These are phyloP conservation scores for Podaxis carcinomalis DNA, from an alignment of 768 basidiomycete species.

Conservation along the genomic window DNA sequence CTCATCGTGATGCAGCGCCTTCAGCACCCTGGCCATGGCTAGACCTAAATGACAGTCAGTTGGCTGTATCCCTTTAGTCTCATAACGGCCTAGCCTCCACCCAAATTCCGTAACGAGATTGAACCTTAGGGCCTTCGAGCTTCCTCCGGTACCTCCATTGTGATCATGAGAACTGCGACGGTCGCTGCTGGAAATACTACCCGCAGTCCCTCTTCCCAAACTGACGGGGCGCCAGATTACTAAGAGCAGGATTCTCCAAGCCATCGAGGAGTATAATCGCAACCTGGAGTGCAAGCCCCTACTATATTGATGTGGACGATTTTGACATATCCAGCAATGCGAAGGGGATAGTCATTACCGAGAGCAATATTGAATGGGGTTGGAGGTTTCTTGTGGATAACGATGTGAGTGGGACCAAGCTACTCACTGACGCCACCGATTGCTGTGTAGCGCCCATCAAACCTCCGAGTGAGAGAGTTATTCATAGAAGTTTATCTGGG, in stretches of 20 bases:
- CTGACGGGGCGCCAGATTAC: conserved; percentile 43
- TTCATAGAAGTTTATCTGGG: conserved; percentile 50
- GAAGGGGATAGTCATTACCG: conserved; percentile 17
- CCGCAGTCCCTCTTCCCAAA: conserved; percentile 50
- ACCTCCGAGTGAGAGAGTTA: conserved; percentile 41
- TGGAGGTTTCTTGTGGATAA: conserved; percentile 31
- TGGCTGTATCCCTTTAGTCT: neutral
- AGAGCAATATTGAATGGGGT: conserved; percentile 22
- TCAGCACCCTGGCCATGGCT: conserved; percentile 47
- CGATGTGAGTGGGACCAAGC: conserved; percentile 26
- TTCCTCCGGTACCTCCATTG: conserved; percentile 30
- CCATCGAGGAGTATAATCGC: conserved; percentile 27
- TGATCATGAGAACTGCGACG: conserved; percentile 30
- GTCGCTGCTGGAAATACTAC: conserved; percentile 34
- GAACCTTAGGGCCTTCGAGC: conserved; percentile 24
- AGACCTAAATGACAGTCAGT: conserved; percentile 34
- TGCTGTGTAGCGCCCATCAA: conserved; percentile 23
- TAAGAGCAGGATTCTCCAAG: conserved; percentile 35
- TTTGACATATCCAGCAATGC: conserved; percentile 34
- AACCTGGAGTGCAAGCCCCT: conserved; percentile 12
- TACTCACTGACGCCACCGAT: neutral
- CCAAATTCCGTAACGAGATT: conserved; percentile 23
- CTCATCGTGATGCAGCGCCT: conserved; percentile 42
- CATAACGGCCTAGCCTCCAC: neutral
- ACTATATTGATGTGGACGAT: conserved; percentile 37